Percentiles rank a stretch among this genome's conserved stretches.
Conservation (phyloP, 2,329 filamentous ascomycete genomes). For the Beauveria rudraprayagi region DNA sequence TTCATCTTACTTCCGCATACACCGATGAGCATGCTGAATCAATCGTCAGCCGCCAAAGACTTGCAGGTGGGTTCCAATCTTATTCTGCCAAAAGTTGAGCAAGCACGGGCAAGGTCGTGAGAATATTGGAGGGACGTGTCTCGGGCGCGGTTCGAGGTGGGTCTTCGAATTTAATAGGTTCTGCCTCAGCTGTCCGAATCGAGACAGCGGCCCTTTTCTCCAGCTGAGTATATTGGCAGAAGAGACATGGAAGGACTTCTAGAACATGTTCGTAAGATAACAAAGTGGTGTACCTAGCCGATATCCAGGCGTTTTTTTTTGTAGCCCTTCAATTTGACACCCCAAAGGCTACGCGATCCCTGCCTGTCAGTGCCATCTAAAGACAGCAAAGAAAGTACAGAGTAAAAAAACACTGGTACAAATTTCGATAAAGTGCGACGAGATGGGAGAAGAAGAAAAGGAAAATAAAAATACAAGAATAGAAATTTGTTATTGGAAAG, state of each 20-base stretch:
- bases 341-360: no score
- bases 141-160: conserved; percentile 6
- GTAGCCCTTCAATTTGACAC: no score
- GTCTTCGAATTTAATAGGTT: conserved; percentile 6
- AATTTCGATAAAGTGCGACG: no score
- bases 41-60: neutral
- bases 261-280: no score
- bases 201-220: neutral
- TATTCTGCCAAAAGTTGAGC: neutral
- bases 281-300: no score
- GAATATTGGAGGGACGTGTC: conserved; percentile 4
- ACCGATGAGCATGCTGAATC: conserved; percentile 59
- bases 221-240: neutral
- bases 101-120: neutral
- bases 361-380: no score
- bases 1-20: conserved; percentile 58
- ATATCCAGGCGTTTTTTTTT: no score
- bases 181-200: neutral
- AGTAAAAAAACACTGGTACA: no score
- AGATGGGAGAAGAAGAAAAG: neutral
- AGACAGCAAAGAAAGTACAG: no score
- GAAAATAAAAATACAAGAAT: neutral
- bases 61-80: neutral
- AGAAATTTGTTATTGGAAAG: no score
- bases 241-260: neutral